phyloP scores from a whole-genome alignment of 345 rosid genomes.

The Eucalyptus pauciflora region DNA sequence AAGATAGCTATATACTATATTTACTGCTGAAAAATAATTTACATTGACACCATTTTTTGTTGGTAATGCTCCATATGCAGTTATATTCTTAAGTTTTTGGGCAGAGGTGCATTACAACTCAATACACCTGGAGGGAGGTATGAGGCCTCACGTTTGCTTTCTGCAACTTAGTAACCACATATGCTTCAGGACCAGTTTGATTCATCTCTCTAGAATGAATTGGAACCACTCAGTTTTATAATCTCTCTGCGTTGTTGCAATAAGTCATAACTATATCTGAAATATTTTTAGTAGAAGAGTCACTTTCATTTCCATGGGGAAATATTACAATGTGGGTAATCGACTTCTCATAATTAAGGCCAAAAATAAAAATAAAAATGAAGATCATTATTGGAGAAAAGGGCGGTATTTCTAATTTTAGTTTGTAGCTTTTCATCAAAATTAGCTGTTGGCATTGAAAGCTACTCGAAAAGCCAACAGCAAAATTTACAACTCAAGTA shows the following conservation, averaged over 20 bases:
- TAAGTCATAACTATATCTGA: not conserved
- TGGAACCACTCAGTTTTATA: not conserved
- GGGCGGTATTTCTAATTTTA: not conserved
- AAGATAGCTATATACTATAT: not conserved
- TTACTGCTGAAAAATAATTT: not conserved
- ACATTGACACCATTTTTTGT: not conserved
- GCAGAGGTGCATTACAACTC: conserved; percentile 66
- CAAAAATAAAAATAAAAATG: not conserved
- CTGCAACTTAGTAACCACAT: not conserved
- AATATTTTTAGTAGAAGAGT: not conserved
- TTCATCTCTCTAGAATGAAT: not conserved
- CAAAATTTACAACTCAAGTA: not conserved
- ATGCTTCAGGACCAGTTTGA: not conserved
- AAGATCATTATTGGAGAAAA: not conserved
- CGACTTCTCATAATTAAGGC: not conserved
- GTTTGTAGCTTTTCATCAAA: not conserved
- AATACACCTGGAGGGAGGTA: conserved; percentile 37
- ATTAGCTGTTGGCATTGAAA: not conserved
- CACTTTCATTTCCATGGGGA: not conserved
- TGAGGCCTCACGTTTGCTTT: not conserved
- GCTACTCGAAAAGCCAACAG: not conserved
- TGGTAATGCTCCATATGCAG: conserved; percentile 12
- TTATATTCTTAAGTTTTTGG: conserved; percentile 49
- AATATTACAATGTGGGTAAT: not conserved
- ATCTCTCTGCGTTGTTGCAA: not conserved